Evolutionary conservation across 176 grass and related monocot species (phyloP).

Genomic region (Canna indica): DNA sequence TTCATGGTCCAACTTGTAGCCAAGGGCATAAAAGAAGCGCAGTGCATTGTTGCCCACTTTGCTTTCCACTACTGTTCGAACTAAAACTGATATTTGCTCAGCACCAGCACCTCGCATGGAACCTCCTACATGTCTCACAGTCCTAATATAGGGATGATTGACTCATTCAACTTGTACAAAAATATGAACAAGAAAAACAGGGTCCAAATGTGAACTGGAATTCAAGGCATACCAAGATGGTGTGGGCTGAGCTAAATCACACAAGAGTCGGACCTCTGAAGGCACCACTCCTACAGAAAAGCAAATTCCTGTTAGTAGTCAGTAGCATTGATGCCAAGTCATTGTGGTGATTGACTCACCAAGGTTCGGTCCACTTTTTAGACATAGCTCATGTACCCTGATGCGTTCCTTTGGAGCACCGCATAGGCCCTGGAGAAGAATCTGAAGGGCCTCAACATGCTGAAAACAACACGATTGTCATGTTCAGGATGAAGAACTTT

Average conservation of each 20-base stretch:
- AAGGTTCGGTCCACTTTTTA: constrained; percentile 80
- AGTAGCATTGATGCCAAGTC: not conserved
- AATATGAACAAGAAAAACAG: not conserved
- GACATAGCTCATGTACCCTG: constrained; percentile 76
- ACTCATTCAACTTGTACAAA: not conserved
- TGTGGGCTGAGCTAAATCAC: constrained; percentile 68
- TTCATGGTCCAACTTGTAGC: constrained; percentile 92
- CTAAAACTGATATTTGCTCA: constrained; percentile 83
- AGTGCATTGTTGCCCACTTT: constrained; percentile 79
- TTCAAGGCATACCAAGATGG: constrained; percentile 55
- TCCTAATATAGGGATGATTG: constrained; percentile 23
- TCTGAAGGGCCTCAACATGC: constrained; percentile 91
- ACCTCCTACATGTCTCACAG: constrained; percentile 67
- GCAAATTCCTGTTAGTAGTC: constrained; percentile 16
- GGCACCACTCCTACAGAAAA: constrained; percentile 46
- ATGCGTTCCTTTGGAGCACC: constrained; percentile 73
- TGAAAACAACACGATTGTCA: constrained; percentile 21
- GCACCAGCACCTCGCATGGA: constrained; percentile 78
- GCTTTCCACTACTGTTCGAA: constrained; percentile 57
- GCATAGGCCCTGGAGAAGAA: constrained; percentile 72
- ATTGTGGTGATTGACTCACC: constrained; percentile 22
- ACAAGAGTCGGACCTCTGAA: constrained; percentile 64
- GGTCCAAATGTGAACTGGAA: constrained; percentile 3
- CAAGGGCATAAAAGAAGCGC: constrained; percentile 74
- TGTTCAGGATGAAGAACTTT: constrained; percentile 8